These are phyloP conservation scores for Apiotrichum siamense DNA, from an alignment of 1,284 basidiomycete species.

Conservation along the genomic window DNA sequence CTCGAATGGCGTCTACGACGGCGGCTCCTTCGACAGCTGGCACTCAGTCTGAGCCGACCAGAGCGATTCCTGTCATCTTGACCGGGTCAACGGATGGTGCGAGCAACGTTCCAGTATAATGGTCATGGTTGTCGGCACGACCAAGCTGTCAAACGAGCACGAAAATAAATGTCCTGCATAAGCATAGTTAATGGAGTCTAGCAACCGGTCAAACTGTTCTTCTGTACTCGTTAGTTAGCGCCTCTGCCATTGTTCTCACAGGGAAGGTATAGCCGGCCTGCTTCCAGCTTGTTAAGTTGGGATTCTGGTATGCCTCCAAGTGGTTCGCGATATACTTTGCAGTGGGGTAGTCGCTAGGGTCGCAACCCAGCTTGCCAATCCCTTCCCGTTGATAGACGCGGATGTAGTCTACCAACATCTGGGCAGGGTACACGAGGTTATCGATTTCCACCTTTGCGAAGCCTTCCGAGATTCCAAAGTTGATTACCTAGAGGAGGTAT, in stretches of 20 bases:
- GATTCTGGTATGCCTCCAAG: conserved; percentile 33
- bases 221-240: conserved; percentile 3
- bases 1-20: conserved; percentile 67
- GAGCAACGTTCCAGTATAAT: background rate
- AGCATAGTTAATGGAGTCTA: conserved; percentile 2
- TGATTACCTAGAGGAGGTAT: conserved; percentile 61
- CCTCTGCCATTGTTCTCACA: conserved; percentile 13
- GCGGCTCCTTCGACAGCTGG: background rate
- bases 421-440: conserved; percentile 61
- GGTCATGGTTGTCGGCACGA: no score
- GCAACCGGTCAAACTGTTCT: conserved; percentile 17
- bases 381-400: conserved; percentile 66
- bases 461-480: conserved; percentile 54
- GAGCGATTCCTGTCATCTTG: background rate
- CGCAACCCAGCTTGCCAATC: conserved; percentile 70
- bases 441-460: conserved; percentile 56
- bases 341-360: conserved; percentile 72
- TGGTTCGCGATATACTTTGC: conserved; percentile 41
- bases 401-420: conserved; percentile 68
- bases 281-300: conserved; percentile 39
- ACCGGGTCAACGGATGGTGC: background rate
- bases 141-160: no score
- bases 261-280: conserved; percentile 31
- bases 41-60: background rate
- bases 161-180: conserved; percentile 9